These are phyloP conservation scores for Casaregolazyma suthepensis DNA, from an alignment of 1,139 yeast genomes.

Conservation along the genomic window DNA sequence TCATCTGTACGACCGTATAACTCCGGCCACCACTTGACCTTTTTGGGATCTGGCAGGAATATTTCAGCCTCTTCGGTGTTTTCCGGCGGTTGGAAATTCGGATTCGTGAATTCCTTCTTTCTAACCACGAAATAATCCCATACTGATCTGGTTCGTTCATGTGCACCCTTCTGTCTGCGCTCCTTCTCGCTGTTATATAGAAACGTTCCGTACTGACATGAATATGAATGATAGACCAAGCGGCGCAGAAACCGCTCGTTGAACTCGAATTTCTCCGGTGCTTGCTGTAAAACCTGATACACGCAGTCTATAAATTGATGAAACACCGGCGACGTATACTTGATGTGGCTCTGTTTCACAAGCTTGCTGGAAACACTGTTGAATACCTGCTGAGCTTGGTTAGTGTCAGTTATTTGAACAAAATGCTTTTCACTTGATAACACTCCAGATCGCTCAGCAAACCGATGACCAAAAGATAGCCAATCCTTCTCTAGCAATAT, in stretches of 20 bases:
- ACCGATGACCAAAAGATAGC: constrained; percentile 91
- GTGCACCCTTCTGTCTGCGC: constrained; percentile 38
- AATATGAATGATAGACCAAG: constrained; percentile 77
- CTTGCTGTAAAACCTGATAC: constrained; percentile 68
- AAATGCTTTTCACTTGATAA: constrained; percentile 33
- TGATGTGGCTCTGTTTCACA: constrained; percentile 34
- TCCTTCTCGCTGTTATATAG: constrained; percentile 71
- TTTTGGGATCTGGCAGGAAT: constrained; percentile 61
- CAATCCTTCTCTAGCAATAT: constrained; percentile 87
- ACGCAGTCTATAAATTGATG: constrained; percentile 91
- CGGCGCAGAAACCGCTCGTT: constrained; percentile 83
- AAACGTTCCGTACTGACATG: constrained; percentile 94
- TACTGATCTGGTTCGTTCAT: constrained; percentile 59
- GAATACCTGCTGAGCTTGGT: constrained; percentile 35
- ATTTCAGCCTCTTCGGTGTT: constrained; percentile 26
- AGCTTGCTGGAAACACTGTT: constrained; percentile 32
- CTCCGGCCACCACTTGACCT: constrained; percentile 84
- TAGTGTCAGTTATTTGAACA: constrained; percentile 22
- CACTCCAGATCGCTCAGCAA: constrained; percentile 69
- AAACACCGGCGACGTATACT: constrained; percentile 78
- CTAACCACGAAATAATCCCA: constrained; percentile 93
- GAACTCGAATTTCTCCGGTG: constrained; percentile 72
- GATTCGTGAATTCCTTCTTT: constrained; percentile 61
- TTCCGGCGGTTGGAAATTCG: constrained; percentile 32
- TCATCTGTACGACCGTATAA: constrained; percentile 69